Percentiles rank a stretch among this genome's conserved stretches.
Conservation (phyloP, 2,329 filamentous ascomycete species). For the Talaromyces sp. region DNA sequence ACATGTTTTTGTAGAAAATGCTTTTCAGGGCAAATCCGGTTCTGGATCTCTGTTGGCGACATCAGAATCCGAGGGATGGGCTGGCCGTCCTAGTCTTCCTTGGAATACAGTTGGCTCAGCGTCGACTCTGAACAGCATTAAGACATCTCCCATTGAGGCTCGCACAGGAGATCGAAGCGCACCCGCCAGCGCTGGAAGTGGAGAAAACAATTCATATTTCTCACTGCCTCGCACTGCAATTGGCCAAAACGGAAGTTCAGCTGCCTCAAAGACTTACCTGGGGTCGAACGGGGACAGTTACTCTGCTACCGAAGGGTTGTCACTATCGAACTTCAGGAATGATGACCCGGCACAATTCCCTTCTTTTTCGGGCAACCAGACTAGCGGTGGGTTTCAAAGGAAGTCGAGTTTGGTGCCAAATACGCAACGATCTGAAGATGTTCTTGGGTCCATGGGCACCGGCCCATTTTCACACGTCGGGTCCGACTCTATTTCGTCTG, state of each 20-base stretch:
- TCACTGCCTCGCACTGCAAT: slow-evolving; percentile 43
- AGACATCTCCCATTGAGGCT: slow-evolving; percentile 55
- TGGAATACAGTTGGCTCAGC: slow-evolving; percentile 55
- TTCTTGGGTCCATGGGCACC: slow-evolving; percentile 26
- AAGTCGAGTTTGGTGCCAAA: slow-evolving; percentile 28
- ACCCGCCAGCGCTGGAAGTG: slow-evolving; percentile 38
- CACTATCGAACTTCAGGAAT: slow-evolving; percentile 29
- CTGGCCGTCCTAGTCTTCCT: slow-evolving; percentile 45
- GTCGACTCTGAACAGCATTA: slow-evolving; percentile 43
- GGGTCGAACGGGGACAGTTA: slow-evolving; percentile 29
- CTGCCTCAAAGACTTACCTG: slow-evolving; percentile 30
- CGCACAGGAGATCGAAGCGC: slow-evolving; percentile 45
- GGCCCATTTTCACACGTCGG: slow-evolving; percentile 26
- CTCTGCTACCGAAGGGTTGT: slow-evolving; percentile 28
- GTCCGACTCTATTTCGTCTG: slow-evolving; percentile 25
- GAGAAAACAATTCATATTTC: slow-evolving; percentile 45
- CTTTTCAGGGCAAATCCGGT: slow-evolving; percentile 56
- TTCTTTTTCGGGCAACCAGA: slow-evolving; percentile 22
- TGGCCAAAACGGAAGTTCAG: slow-evolving; percentile 34
- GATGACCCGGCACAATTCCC: slow-evolving; percentile 33
- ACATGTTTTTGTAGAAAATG: slow-evolving; percentile 18
- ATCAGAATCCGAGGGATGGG: slow-evolving; percentile 64
- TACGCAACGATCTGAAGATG: slow-evolving; percentile 25
- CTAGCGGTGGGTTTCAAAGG: slow-evolving; percentile 26
- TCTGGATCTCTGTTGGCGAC: slow-evolving; percentile 64